Evolutionary conservation across 768 basidiomycete species (phyloP), one percentile per base, ranked within the genome.

Genomic region (Tephrocybe sp.): DNA sequence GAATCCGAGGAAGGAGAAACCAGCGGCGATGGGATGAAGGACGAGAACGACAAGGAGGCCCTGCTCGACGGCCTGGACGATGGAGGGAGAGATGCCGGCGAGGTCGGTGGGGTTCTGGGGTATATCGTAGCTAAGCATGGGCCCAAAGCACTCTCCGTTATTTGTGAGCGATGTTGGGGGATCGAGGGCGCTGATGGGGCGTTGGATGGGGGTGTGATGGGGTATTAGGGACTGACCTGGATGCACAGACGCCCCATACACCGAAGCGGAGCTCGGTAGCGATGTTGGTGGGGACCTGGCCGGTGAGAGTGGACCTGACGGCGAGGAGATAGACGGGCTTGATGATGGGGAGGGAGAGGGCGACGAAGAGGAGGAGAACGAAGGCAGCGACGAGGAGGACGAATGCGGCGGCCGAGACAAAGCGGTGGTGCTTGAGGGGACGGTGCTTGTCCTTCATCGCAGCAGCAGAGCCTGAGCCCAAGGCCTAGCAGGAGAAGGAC

Each of bases 161-260:
- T 76, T 75, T 37, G 65, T 57, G 43, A 74, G 62, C 28, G 68
- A 58, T 1, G 70, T 69, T 4, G 76, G 73, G 40, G 64, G 65
- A 55, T 76, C 59, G 32, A 67, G 56, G 3, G 51, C 58, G 48
- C 68, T 69, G 50, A 18, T 56, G 58, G 21, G 54, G 41, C 5
- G 28, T 11, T 30, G 15, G 23, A 33, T 28, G 36, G 37, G 25
- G 34, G 5, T 14, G 57, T 51, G 18, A 38, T 20, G 46, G 58
- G 62, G 25, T n/a, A 6, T 20, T 20, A n/a, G 20, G 3, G 18
- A 72, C 63, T 4, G 60, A 59, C 33, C 66, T 69, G 1, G 70
- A 67, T 1, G 84, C 84, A 67, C 92, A 94, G 30, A 85, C 74
- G 0, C 92, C 92, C 86, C 90, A 93, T 4, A 92, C 85, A 3